Percentiles rank a stretch among this genome's conserved stretches.
Evolutionary conservation across 2,329 filamentous ascomycete species (phyloP).

Genomic region (Tothia fuscella): DNA sequence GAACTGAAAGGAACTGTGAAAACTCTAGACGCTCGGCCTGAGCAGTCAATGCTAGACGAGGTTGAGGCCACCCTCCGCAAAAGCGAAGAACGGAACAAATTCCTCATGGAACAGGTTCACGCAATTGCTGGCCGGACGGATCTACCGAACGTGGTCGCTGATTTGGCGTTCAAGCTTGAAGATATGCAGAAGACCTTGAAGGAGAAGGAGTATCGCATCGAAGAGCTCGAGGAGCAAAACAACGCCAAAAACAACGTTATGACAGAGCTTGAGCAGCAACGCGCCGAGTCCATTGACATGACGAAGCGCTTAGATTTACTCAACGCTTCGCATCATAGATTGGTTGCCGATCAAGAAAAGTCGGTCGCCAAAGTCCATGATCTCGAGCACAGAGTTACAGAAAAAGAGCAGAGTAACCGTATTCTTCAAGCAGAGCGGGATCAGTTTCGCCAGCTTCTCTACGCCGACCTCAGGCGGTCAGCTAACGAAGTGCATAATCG

Average conservation of each 20-base stretch:
- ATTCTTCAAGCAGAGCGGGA: constrained; percentile 26
- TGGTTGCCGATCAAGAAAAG: neutral
- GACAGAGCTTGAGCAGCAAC: neutral
- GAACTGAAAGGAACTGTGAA: neutral
- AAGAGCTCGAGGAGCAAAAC: constrained; percentile 1
- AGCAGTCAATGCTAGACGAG: constrained; percentile 4
- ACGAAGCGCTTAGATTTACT: neutral
- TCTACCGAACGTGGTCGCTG: constrained; percentile 5
- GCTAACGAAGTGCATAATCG: constrained; percentile 17
- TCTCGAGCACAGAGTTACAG: constrained; percentile 7
- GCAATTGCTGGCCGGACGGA: neutral
- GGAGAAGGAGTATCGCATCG: constrained; percentile 2
- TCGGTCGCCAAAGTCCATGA: neutral
- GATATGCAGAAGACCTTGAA: neutral
- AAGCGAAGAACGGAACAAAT: constrained; percentile 1
- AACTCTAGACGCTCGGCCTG: constrained; percentile 1
- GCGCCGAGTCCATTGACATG: neutral
- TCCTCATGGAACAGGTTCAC: constrained; percentile 1
- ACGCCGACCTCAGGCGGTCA: constrained; percentile 26
- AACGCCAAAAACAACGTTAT: neutral
- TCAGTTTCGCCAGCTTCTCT: constrained; percentile 27
- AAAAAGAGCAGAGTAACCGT: constrained; percentile 20
- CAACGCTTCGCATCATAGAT: neutral
- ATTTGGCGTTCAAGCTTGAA: constrained; percentile 8
- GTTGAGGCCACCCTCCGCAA: neutral